Base-by-base conservation (phyloP, 2,329 filamentous ascomycete genomes). In the Fusarium nisikadoi region DNA sequence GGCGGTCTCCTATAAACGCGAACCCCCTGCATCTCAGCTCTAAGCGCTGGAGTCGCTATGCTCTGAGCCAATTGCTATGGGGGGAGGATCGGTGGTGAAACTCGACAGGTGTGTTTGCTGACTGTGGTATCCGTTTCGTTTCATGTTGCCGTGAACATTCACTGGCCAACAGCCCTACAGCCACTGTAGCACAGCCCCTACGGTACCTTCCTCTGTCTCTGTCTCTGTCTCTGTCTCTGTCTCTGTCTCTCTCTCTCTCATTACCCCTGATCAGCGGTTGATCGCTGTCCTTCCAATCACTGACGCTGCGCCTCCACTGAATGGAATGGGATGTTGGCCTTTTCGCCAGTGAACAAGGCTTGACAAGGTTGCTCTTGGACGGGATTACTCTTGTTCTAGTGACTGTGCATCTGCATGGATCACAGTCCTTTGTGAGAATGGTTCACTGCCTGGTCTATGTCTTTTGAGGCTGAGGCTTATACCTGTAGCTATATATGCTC, bases 391-490 rank as follows among this genome's bases (percentile, higher is more conserved):
- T 31, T 53, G n/a, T 54, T 45, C 63, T 25, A 55, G 31, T 36
- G 50, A 53, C 49, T 38, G 36, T 38, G 62, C 58, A 55, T 49
- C 41, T 33, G 31, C 59, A 64, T 66, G 66, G 55, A 55, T 70
- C 27, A 41, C 13, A 31, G 36, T 55, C 54, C 60, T 65, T 65
- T 46, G 53, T 35, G 35, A n/a, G 31, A 41, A 53, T 57, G 42
- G 31, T 68, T 68, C 62, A 42, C 46, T 60, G 13, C 35, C 42
- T 36, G 62, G 56, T 27, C 53, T 16, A 25, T 38, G 27, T 35
- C 27, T n/a, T 47, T 35, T 42, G 66, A 68, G 68, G 68, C 68
- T 71, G 67, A 68, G 62, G 68, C 68, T 71, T 71, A 71, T 23
- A 35, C 45, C 42, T 27, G 25, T 38, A 43, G 46, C 52, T 70